Percentiles rank a stretch among this genome's conserved stretches.
These are phyloP conservation scores for Nymphaea colorata DNA, from an alignment of 164 flowering plant species.

Conservation along the genomic window DNA sequence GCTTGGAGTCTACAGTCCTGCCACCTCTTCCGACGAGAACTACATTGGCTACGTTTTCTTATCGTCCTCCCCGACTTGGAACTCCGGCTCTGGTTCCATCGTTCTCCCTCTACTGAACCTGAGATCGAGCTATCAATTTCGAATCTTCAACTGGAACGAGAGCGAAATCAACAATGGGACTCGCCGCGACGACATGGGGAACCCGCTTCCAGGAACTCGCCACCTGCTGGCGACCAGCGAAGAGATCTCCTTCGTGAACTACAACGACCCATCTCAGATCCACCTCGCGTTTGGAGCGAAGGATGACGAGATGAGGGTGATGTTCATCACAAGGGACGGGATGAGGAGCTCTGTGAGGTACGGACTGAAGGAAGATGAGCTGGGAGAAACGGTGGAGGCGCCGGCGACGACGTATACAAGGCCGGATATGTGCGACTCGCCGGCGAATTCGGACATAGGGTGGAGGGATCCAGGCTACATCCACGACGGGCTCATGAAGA, in stretches of 20 bases:
- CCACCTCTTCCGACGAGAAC: slow-evolving; percentile 41
- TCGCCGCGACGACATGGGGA: slow-evolving; percentile 52
- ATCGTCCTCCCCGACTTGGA: slow-evolving; percentile 44
- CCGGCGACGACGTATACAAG: slow-evolving; percentile 63
- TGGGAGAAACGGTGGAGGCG: slow-evolving; percentile 31
- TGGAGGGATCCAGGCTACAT: slow-evolving; percentile 96
- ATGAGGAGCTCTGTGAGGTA: slow-evolving; percentile 47
- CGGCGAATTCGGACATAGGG: slow-evolving; percentile 70
- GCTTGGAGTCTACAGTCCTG: slow-evolving; percentile 87
- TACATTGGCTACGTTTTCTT: slow-evolving; percentile 88
- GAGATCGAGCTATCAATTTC: slow-evolving; percentile 66
- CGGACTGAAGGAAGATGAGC: slow-evolving; percentile 26
- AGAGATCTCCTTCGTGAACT: slow-evolving; percentile 27
- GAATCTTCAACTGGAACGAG: slow-evolving; percentile 68
- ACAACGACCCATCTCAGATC: slow-evolving; percentile 69
- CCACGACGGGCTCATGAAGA: slow-evolving; percentile 62
- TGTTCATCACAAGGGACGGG: slow-evolving; percentile 61
- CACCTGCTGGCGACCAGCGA: slow-evolving; percentile 43
- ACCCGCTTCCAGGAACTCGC: slow-evolving; percentile 76
- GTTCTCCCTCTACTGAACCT: slow-evolving; percentile 62
- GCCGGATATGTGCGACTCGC: slow-evolving; percentile 79
- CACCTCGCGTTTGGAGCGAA: slow-evolving; percentile 57
- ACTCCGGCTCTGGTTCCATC: slow-evolving; percentile 65
- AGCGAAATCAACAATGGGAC: slow-evolving; percentile 34
- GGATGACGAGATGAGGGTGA: slow-evolving; percentile 80